Evolutionary conservation across 371 early-diverging fungal species (phyloP).

Genomic region (Mucor circinelloides): DNA sequence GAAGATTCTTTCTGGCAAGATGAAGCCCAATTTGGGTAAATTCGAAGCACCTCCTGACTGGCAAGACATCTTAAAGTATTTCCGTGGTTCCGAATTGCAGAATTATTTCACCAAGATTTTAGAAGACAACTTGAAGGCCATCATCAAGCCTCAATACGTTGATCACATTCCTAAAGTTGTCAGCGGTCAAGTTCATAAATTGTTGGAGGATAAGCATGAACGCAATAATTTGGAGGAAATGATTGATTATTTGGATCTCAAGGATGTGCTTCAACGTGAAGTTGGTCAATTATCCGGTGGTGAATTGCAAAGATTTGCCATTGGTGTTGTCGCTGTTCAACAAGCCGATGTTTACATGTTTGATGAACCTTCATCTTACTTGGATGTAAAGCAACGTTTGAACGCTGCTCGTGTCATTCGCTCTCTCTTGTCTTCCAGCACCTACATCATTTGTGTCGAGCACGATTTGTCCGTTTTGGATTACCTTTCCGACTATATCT

Average conservation of each 20-base stretch:
- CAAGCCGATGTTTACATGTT: slow-evolving; percentile 98
- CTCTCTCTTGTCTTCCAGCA: slow-evolving; percentile 70
- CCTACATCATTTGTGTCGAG: slow-evolving; percentile 98
- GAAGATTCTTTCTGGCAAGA: slow-evolving; percentile 95
- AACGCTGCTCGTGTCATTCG: slow-evolving; percentile 97
- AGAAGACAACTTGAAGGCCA: slow-evolving; percentile 93
- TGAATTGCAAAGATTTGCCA: slow-evolving; percentile 99
- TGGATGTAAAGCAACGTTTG: slow-evolving; percentile 99
- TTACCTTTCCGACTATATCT: slow-evolving; percentile 99
- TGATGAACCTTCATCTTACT: slow-evolving; percentile 99
- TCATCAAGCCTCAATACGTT: slow-evolving; percentile 99
- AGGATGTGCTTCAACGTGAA: slow-evolving; percentile 88
- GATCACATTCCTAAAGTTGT: slow-evolving; percentile 94
- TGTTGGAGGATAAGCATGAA: slow-evolving; percentile 80
- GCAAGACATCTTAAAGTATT: slow-evolving; percentile 96
- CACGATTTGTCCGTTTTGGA: slow-evolving; percentile 99
- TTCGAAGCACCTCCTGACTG: slow-evolving; percentile 94
- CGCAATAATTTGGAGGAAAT: slow-evolving; percentile 75
- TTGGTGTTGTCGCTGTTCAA: slow-evolving; percentile 90
- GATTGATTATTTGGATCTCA: slow-evolving; percentile 81
- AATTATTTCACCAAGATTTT: slow-evolving; percentile 99
- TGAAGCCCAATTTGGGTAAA: slow-evolving; percentile 98
- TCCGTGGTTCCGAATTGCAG: slow-evolving; percentile 99
- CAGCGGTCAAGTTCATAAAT: slow-evolving; percentile 79
- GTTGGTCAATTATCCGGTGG: slow-evolving; percentile 97